Base-by-base conservation (phyloP, 495 filamentous ascomycete species). In the Bathelium albidoporum region DNA sequence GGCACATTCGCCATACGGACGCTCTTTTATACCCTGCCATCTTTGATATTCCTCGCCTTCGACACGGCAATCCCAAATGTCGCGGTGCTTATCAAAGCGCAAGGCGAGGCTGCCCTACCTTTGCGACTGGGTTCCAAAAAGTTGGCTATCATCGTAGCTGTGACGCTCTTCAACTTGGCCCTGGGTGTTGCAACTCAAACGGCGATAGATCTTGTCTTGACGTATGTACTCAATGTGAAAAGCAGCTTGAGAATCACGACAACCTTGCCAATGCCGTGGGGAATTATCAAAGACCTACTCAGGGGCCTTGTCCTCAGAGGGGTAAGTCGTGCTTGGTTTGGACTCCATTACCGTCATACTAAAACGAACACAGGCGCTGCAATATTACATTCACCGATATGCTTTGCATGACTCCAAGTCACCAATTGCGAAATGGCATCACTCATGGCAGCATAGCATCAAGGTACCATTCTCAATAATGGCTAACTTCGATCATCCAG, bases 401-500 rank as follows among this genome's bases (percentile, higher is more conserved):
- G 62, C 83, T 44, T 79, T 96, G 0, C 91, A 95, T 74, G 73
- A 73, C 34, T 70, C 65, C 1, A 69, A 65, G 14, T 66, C 73
- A 53, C 59, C 68, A 1, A 63, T 64, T 14, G 49, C 80, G 31
- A 69, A 80, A 12, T 75, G 78, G 43, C 91, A 95, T 72, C 63
- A 74, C 10, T 58, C 61, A 44, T 90, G 88, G 82, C 85, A 88
- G 62, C 90, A 96, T 70, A 69, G 74, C 18, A 74, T 87, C 22
- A 64, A 71, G 3, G 73, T 82, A 0, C 87, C 89, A 1, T 91
- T 82, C 76, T 80, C 87, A 24, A 80, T 85, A 55, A 83, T 80
- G 65, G 87, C 80, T 44, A 85, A 87, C 70, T 90, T 89, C 71
- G 91, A 97, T 73, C 90, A 96, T 67, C 90, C 91, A 0, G 32